Conservation (phyloP, 495 filamentous ascomycete genomes). For the Neurospora sp. region DNA sequence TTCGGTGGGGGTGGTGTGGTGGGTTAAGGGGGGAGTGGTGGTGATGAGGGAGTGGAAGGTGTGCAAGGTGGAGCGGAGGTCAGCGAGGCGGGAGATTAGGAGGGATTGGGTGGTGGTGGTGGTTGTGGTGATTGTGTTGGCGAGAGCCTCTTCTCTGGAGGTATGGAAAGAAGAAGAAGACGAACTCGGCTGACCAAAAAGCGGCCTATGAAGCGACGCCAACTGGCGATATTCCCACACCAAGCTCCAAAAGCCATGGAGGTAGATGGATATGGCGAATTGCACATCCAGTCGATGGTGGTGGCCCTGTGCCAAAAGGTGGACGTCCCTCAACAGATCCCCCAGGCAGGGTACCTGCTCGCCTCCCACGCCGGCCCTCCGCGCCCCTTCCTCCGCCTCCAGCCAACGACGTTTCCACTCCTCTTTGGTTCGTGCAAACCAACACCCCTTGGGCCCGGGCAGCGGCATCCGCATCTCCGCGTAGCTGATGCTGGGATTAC, state of each 20-base stretch:
- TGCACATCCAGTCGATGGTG: constrained; percentile 40
- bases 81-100: constrained; percentile 41
- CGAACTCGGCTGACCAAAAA: not conserved
- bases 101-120: constrained; percentile 11
- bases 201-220: constrained; percentile 30
- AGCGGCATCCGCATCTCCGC: constrained; percentile 52
- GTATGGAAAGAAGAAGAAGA: not conserved
- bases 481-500: constrained; percentile 51
- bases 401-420: constrained; percentile 49
- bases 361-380: too few relatives aligned
- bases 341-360: constrained; percentile 37
- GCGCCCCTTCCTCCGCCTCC: not conserved
- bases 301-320: constrained; percentile 24
- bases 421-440: constrained; percentile 43
- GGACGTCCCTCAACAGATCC: constrained; percentile 44
- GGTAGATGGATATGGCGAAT: constrained; percentile 38
- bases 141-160: not conserved
- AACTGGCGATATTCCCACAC: constrained; percentile 52
- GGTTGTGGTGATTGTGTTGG: not conserved
- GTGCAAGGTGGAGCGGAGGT: constrained; percentile 30
- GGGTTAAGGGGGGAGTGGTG: constrained; percentile 40
- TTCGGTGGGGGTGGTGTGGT: constrained; percentile 49
- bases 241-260: constrained; percentile 48
- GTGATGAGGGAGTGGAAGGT: constrained; percentile 19
- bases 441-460: constrained; percentile 43